phyloP scores from a whole-genome alignment of 176 grass and related monocot species.

The Carex kokanica region DNA sequence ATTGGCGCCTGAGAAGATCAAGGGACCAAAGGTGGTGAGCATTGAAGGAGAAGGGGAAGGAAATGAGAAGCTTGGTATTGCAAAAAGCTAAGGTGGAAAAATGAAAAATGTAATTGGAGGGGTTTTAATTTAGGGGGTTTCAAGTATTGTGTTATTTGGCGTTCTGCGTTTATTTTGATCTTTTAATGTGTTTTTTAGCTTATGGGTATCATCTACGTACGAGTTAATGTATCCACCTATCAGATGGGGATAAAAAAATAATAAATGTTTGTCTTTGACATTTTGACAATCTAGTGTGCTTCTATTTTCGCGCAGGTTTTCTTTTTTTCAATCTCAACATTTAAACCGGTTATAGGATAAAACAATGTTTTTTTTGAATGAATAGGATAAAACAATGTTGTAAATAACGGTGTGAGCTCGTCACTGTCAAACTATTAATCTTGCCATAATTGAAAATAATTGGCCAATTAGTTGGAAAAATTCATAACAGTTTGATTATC shows the following conservation, averaged over 20 bases:
- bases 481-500: too few relatives aligned
- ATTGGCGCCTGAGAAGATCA: constrained; percentile 64
- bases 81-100: constrained; percentile 36
- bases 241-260: neutral
- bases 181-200: neutral
- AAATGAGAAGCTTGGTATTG: constrained; percentile 33
- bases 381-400: too few relatives aligned
- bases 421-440: too few relatives aligned
- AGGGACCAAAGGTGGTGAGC: constrained; percentile 59
- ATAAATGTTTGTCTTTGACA: too few relatives aligned
- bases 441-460: too few relatives aligned
- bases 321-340: too few relatives aligned
- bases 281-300: too few relatives aligned
- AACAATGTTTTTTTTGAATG: too few relatives aligned
- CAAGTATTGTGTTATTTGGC: neutral
- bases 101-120: constrained; percentile 23
- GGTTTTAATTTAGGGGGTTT: neutral
- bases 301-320: too few relatives aligned
- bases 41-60: constrained; percentile 35
- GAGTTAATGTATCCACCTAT: neutral
- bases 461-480: too few relatives aligned
- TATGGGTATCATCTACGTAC: neutral
- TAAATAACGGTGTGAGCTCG: too few relatives aligned
- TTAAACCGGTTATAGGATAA: too few relatives aligned
- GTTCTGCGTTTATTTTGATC: neutral